phyloP scores from a whole-genome alignment of 1,284 basidiomycete species.

The Salmacisia buchloeana region DNA sequence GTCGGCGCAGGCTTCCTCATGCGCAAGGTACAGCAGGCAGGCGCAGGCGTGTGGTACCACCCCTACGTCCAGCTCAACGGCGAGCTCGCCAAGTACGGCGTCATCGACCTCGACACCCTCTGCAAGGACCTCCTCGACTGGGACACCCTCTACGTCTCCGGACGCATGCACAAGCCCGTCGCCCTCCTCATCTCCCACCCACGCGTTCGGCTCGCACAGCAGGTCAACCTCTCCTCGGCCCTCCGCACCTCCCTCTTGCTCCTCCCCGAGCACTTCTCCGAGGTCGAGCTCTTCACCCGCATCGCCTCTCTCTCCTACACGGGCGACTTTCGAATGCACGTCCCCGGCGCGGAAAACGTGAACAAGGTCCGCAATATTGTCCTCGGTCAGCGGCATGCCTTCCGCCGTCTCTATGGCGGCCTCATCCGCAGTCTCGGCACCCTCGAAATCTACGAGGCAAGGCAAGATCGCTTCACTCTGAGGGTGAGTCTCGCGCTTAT shows the following conservation, averaged over 20 bases:
- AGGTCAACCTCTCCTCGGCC: constrained; percentile 85
- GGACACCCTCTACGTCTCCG: constrained; percentile 87
- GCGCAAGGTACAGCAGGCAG: constrained; percentile 67
- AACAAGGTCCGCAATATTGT: constrained; percentile 83
- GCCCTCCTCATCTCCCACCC: constrained; percentile 59
- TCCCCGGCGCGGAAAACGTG: constrained; percentile 86
- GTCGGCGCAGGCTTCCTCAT: constrained; percentile 70
- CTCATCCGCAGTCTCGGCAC: constrained; percentile 35
- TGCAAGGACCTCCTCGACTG: constrained; percentile 86
- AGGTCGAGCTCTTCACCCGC: constrained; percentile 74
- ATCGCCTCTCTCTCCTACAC: constrained; percentile 82
- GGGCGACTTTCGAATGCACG: constrained; percentile 78
- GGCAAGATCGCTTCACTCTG: constrained; percentile 23
- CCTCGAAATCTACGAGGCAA: constrained; percentile 26
- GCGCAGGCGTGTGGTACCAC: constrained; percentile 76
- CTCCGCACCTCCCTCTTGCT: constrained; percentile 70
- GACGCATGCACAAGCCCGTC: constrained; percentile 89
- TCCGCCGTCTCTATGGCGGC: constrained; percentile 77
- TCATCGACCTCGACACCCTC: constrained; percentile 82
- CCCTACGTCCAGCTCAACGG: constrained; percentile 41
- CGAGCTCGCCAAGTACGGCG: constrained; percentile 94
- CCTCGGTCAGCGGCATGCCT: constrained; percentile 70
- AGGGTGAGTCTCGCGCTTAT: constrained; percentile 10
- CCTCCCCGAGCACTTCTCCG: constrained; percentile 63
- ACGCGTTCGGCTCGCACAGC: constrained; percentile 80